A percentile compares a stretch with the other conserved stretches of the same genome.
Conservation (phyloP, 108 stramenopile genomes). For the Pseudonitzschia multistriata region DNA sequence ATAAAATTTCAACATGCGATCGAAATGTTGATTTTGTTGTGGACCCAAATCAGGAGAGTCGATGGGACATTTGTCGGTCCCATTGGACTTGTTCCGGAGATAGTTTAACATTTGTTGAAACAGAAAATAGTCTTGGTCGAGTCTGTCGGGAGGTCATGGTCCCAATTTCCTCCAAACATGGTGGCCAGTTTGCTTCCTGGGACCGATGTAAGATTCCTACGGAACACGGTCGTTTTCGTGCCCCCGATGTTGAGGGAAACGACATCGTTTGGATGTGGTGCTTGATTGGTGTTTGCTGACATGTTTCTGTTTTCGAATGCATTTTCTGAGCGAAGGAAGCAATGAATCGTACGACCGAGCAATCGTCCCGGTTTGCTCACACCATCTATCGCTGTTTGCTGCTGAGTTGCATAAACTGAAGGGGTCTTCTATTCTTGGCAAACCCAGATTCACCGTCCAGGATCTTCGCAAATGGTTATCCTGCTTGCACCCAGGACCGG, state of each 20-base stretch:
- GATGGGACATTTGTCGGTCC: neutral
- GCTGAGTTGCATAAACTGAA: too few species aligned
- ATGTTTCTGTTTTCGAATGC: too few species aligned
- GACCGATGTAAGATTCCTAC: slow-evolving; percentile 52
- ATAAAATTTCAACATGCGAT: slow-evolving; percentile 58
- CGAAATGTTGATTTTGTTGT: slow-evolving; percentile 40
- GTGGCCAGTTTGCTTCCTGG: slow-evolving; percentile 59
- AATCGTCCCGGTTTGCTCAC: too few species aligned
- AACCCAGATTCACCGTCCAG: too few species aligned
- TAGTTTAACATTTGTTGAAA: slow-evolving; percentile 55
- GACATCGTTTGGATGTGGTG: slow-evolving; percentile 53
- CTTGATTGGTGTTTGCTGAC: too few species aligned
- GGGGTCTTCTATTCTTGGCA: too few species aligned
- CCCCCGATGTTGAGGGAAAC: slow-evolving; percentile 64
- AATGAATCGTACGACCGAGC: too few species aligned
- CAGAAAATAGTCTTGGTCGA: slow-evolving; percentile 45
- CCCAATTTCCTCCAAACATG: slow-evolving; percentile 62
- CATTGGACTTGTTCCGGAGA: slow-evolving; percentile 4
- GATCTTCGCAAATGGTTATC: too few species aligned
- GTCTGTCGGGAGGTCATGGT: slow-evolving; percentile 37
- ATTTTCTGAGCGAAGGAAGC: too few species aligned
- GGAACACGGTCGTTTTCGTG: slow-evolving; percentile 48
- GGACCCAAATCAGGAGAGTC: slow-evolving; percentile 4
- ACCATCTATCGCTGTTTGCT: too few species aligned
- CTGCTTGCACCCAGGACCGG: too few species aligned